Evolutionary conservation across 208 protist species (phyloP).

Genomic region (Trypanosoma lewisi): DNA sequence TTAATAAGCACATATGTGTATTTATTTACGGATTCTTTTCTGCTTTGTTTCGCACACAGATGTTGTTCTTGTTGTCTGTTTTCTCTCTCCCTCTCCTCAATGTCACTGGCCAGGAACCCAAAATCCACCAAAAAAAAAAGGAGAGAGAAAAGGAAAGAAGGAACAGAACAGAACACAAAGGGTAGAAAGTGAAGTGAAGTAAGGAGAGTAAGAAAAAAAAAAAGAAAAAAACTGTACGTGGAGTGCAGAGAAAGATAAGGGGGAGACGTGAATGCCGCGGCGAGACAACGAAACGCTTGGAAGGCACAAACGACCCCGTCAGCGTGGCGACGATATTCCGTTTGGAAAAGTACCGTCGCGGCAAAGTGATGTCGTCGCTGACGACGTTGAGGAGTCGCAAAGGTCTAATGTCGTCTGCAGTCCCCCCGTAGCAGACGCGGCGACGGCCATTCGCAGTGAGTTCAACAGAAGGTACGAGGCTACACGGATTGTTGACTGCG

Average conservation of each 20-base stretch:
- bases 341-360: not conserved
- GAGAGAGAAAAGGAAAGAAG: not conserved
- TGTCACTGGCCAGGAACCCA: not conserved
- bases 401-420: not conserved
- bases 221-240: not conserved
- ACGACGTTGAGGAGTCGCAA: not conserved
- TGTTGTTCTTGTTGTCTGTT: constrained; percentile 4
- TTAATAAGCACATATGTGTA: not conserved
- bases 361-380: not conserved
- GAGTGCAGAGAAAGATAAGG: not conserved
- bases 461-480: constrained; percentile 16
- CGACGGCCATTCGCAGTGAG: constrained; percentile 17
- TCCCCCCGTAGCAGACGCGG: not conserved
- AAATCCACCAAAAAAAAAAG: not conserved
- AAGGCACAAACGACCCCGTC: constrained; percentile 19
- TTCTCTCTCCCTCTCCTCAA: not conserved
- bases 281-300: not conserved
- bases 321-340: not conserved
- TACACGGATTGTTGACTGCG: constrained; percentile 16
- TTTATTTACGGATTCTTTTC: constrained; percentile 6
- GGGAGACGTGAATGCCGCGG: constrained; percentile 12
- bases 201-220: not conserved
- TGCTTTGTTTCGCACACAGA: not conserved
- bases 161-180: constrained; percentile 1
- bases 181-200: not conserved